Evolutionary conservation across 2,329 filamentous ascomycete species (phyloP).

Genomic region (Trichoderma sp.): DNA sequence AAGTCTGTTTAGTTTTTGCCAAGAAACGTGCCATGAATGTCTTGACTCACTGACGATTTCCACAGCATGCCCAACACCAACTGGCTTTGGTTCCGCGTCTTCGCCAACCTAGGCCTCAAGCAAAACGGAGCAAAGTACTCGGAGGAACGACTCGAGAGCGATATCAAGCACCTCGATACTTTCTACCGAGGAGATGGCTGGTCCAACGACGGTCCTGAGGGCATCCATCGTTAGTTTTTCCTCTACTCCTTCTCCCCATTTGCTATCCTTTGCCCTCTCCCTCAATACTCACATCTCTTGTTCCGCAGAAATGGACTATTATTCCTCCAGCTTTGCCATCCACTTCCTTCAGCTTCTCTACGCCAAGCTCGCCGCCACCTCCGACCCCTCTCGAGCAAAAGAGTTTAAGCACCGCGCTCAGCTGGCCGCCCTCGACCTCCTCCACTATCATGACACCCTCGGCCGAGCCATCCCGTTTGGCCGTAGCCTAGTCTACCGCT

Average conservation of each 20-base stretch:
- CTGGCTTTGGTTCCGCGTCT: constrained; percentile 81
- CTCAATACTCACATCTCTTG: neutral
- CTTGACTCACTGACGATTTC: neutral
- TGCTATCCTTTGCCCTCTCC: neutral
- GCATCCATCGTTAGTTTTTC: constrained; percentile 58
- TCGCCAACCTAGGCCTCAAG: constrained; percentile 74
- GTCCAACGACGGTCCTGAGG: constrained; percentile 77
- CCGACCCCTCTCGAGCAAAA: constrained; percentile 62
- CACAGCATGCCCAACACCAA: constrained; percentile 64
- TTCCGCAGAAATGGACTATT: constrained; percentile 71
- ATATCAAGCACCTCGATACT: constrained; percentile 74
- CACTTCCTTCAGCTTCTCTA: constrained; percentile 77
- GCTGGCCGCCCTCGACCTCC: constrained; percentile 65
- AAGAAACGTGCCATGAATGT: neutral
- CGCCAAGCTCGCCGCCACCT: constrained; percentile 64
- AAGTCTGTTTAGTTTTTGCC: constrained; percentile 43
- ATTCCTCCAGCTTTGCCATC: constrained; percentile 78
- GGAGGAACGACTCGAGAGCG: constrained; percentile 64
- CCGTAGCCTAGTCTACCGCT: constrained; percentile 75
- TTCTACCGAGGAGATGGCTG: constrained; percentile 81
- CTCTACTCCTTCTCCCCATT: neutral
- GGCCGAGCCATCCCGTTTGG: constrained; percentile 74
- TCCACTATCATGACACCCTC: constrained; percentile 72
- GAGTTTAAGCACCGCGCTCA: constrained; percentile 69
- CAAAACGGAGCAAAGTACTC: constrained; percentile 71